These are phyloP conservation scores for Podaxis carcinomalis DNA, from an alignment of 768 basidiomycete species.

Conservation along the genomic window DNA sequence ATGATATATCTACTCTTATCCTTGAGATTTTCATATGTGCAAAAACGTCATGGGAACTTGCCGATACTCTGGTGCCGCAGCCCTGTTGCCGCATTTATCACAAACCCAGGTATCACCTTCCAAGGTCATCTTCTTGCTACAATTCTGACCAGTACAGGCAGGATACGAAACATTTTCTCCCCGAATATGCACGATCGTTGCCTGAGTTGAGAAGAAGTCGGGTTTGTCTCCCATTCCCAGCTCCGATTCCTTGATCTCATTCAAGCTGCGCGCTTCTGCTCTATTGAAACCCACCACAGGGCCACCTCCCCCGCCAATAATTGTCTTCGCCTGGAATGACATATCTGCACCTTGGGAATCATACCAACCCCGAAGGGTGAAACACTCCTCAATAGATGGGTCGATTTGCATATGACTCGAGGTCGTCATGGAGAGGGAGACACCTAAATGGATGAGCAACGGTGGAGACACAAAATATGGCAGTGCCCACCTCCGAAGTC, in stretches of 20 bases:
- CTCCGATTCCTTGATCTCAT: conserved; percentile 74
- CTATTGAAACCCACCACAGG: conserved; percentile 53
- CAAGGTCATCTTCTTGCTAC: conserved; percentile 87
- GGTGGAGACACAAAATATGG: conserved; percentile 36
- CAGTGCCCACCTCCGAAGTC: conserved; percentile 43
- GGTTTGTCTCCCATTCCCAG: conserved; percentile 72
- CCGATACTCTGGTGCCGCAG: conserved; percentile 75
- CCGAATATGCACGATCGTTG: conserved; percentile 87
- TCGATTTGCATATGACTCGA: conserved; percentile 79
- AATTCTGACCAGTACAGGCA: conserved; percentile 75
- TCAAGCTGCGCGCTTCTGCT: conserved; percentile 65
- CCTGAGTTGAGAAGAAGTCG: conserved; percentile 77
- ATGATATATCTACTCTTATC: conserved; percentile 62
- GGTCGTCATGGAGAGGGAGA: conserved; percentile 80
- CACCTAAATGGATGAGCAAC: conserved; percentile 41
- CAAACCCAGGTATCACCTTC: conserved; percentile 77
- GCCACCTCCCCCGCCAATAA: conserved; percentile 32
- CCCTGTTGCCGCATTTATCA: conserved; percentile 84
- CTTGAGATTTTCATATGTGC: not conserved
- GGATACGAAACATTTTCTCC: conserved; percentile 80
- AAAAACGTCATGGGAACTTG: conserved; percentile 30
- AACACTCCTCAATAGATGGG: conserved; percentile 90
- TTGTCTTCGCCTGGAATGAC: conserved; percentile 69
- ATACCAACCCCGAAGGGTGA: conserved; percentile 88
- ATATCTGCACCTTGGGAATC: conserved; percentile 61